Evolutionary conservation across 2,329 filamentous ascomycete species (phyloP).

Genomic region (Fonsecaea monophora): DNA sequence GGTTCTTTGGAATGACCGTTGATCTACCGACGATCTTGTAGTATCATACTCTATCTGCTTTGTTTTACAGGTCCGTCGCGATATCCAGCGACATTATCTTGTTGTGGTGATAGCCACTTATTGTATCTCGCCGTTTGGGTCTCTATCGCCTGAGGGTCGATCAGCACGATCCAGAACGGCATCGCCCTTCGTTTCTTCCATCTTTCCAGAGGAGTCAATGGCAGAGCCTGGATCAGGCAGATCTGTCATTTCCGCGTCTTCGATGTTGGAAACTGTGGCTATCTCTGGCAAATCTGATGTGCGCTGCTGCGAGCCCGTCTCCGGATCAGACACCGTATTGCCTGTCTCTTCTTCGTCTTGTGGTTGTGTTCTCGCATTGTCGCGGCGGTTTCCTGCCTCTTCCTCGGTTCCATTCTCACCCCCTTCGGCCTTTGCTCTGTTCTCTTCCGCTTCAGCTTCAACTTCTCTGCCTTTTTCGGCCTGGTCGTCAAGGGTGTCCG

Average conservation of each 20-base stretch:
- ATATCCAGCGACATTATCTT: not conserved
- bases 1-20: not conserved
- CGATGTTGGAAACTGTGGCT: not conserved
- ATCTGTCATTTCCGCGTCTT: constrained; percentile 31
- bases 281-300: not conserved
- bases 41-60: not conserved
- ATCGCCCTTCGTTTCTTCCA: constrained; percentile 14
- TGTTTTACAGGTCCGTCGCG: not conserved
- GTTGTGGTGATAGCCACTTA: not conserved
- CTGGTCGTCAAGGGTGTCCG: constrained; percentile 14
- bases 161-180: constrained; percentile 8
- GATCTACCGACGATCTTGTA: not conserved
- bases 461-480: constrained; percentile 19
- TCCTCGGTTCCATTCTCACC: constrained; percentile 1
- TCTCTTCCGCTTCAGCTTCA: constrained; percentile 11
- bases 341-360: not conserved
- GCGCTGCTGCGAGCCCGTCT: not conserved
- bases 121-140: not conserved
- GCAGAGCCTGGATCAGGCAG: constrained; percentile 3
- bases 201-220: not conserved
- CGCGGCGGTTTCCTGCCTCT: not conserved
- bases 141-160: constrained; percentile 11
- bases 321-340: not conserved
- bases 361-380: not conserved
- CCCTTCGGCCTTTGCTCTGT: constrained; percentile 10